These are phyloP conservation scores for Pichia deserticola DNA, from an alignment of 805 yeast genomes.

Conservation along the genomic window DNA sequence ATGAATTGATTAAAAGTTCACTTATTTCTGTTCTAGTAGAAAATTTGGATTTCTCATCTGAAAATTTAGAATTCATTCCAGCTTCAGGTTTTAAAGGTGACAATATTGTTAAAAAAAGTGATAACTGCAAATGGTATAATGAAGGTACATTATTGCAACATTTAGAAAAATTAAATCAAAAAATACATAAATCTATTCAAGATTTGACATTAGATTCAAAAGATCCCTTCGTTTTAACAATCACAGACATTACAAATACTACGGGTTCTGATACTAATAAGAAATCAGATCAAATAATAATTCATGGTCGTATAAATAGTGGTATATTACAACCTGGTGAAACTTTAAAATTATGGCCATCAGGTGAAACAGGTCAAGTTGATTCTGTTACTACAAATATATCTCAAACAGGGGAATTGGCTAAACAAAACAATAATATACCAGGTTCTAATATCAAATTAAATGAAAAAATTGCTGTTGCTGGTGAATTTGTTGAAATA, in stretches of 20 bases:
- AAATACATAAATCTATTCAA: slow-evolving; percentile 12
- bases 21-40: slow-evolving; percentile 42
- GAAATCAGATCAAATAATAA: slow-evolving; percentile 41
- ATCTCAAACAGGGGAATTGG: slow-evolving; percentile 15
- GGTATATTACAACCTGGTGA: slow-evolving; percentile 73
- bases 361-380: slow-evolving; percentile 36
- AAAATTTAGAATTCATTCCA: slow-evolving; percentile 49
- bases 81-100: slow-evolving; percentile 63
- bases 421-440: slow-evolving; percentile 13
- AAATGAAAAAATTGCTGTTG: slow-evolving; percentile 33
- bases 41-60: slow-evolving; percentile 42
- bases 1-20: slow-evolving; percentile 40
- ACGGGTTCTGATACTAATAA: slow-evolving; percentile 2
- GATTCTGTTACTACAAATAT: slow-evolving; percentile 27
- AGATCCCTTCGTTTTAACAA: slow-evolving; percentile 43
- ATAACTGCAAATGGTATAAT: slow-evolving; percentile 22
- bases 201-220: slow-evolving; percentile 23
- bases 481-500: slow-evolving; percentile 49
- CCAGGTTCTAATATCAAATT: slow-evolving; percentile 8
- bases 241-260: slow-evolving; percentile 43
- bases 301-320: slow-evolving; percentile 58
- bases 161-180: slow-evolving; percentile 30
- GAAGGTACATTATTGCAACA: slow-evolving; percentile 33
- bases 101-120: slow-evolving; percentile 46
- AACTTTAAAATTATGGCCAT: slow-evolving; percentile 49